Evolutionary conservation across 2,329 filamentous ascomycete species (phyloP).

Genomic region (Graphiopsis chlorocephala): DNA sequence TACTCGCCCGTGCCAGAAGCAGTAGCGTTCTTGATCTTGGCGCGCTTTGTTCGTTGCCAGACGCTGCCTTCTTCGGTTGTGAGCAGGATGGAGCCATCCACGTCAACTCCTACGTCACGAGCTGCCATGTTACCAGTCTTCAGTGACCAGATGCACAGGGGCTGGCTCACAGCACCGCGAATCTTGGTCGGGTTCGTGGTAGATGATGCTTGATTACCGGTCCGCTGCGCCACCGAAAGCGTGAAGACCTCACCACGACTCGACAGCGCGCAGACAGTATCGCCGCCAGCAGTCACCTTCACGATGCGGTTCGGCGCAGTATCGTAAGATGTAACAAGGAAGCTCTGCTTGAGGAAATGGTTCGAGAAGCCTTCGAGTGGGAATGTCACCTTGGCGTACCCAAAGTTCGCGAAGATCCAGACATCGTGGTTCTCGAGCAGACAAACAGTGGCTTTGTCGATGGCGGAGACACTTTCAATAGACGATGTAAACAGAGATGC

Average conservation of each 20-base stretch:
- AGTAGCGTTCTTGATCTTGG: constrained; percentile 70
- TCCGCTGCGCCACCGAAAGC: constrained; percentile 68
- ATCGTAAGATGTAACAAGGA: constrained; percentile 64
- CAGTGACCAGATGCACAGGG: constrained; percentile 83
- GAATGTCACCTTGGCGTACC: constrained; percentile 87
- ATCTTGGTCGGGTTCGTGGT: constrained; percentile 94
- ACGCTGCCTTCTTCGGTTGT: constrained; percentile 90
- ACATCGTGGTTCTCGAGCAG: constrained; percentile 84
- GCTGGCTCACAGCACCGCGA: constrained; percentile 72
- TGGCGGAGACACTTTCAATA: constrained; percentile 80
- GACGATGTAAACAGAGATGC: constrained; percentile 72
- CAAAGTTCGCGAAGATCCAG: constrained; percentile 92
- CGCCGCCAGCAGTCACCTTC: constrained; percentile 78
- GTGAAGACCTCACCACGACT: constrained; percentile 85
- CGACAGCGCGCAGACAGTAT: constrained; percentile 87
- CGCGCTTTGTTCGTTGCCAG: constrained; percentile 81
- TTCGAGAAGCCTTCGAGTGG: constrained; percentile 72
- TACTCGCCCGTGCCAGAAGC: constrained; percentile 51
- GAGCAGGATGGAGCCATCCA: constrained; percentile 91
- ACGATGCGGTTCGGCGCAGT: constrained; percentile 65
- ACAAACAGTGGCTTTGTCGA: constrained; percentile 83
- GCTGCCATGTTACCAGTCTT: constrained; percentile 82
- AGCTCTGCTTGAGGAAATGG: constrained; percentile 64
- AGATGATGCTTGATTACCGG: constrained; percentile 64
- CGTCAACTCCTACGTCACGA: constrained; percentile 80